Evolutionary conservation across 805 yeast species (phyloP).

Genomic region (Teunomyces gatunensis): DNA sequence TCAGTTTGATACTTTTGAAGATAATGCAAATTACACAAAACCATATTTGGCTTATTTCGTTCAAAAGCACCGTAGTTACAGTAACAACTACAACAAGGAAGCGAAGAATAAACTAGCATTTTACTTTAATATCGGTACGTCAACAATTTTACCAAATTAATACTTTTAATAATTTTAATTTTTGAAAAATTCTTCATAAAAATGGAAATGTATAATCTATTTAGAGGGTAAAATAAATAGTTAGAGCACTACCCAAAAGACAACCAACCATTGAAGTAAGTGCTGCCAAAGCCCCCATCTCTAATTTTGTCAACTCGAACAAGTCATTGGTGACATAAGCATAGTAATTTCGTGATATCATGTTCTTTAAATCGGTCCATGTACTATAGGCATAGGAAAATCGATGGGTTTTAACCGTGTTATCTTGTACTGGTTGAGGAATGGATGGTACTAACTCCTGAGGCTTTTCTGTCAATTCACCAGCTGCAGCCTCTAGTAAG

Average conservation of each 20-base stretch:
- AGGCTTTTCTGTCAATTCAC: neutral
- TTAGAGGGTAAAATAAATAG: slow-evolving; percentile 13
- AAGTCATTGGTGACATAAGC: slow-evolving; percentile 11
- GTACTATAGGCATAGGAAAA: neutral
- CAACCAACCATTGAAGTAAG: slow-evolving; percentile 16
- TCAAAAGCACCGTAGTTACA: too few relatives aligned
- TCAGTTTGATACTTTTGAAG: too few relatives aligned
- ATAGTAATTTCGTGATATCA: slow-evolving; percentile 13
- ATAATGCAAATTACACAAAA: too few relatives aligned
- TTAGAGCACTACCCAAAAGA: slow-evolving; percentile 17
- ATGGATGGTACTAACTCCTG: neutral
- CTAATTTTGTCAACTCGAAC: slow-evolving; percentile 21
- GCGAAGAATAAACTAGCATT: too few relatives aligned
- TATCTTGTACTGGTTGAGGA: neutral
- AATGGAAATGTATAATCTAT: neutral
- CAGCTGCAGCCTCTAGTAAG: slow-evolving; percentile 14
- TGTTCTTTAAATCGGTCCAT: slow-evolving; percentile 14
- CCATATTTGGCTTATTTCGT: too few relatives aligned
- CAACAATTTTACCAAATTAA: too few relatives aligned
- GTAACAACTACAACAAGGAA: too few relatives aligned
- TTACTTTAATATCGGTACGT: too few relatives aligned
- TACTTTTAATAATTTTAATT: neutral
- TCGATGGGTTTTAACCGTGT: neutral
- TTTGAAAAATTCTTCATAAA: neutral
- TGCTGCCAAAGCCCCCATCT: slow-evolving; percentile 17